Conservation (phyloP, 2,329 filamentous ascomycete species). For the Acrodontium crateriforme region DNA sequence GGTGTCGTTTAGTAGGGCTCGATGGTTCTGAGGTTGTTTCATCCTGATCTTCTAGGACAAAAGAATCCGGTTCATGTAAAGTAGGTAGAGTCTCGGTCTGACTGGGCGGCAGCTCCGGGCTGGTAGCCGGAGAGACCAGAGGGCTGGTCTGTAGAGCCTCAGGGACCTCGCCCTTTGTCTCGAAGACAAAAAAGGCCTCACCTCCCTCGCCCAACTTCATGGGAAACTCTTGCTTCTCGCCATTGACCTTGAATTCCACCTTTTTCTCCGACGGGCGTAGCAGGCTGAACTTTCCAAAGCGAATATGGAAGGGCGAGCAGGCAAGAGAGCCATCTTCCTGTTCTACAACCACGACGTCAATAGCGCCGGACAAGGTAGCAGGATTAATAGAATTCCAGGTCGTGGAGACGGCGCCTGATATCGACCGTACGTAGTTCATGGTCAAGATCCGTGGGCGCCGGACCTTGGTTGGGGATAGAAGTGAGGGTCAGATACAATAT, state of each 20-base stretch:
- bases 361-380: constrained; percentile 88
- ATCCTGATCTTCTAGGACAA: constrained; percentile 49
- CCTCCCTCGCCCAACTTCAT: constrained; percentile 98
- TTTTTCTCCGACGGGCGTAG: constrained; percentile 95
- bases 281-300: constrained; percentile 96
- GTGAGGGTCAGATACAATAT: too few relatives aligned
- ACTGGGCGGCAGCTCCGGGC: constrained; percentile 52
- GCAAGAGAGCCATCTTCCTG: constrained; percentile 77
- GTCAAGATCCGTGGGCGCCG: too few relatives aligned
- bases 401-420: constrained; percentile 91
- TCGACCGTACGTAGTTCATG: constrained; percentile 97
- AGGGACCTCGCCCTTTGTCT: constrained; percentile 86
- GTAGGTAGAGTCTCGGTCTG: constrained; percentile 25
- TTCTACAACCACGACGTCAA: constrained; percentile 97
- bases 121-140: constrained; percentile 75
- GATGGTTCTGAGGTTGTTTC: neutral
- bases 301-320: constrained; percentile 95
- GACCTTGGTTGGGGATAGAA: too few relatives aligned
- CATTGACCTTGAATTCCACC: constrained; percentile 95
- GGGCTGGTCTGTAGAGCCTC: constrained; percentile 89
- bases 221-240: constrained; percentile 76
- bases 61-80: constrained; percentile 55
- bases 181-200: constrained; percentile 97
- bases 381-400: constrained; percentile 99
- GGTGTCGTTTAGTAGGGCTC: constrained; percentile 6